Evolutionary conservation across 2,329 filamentous ascomycete genomes (phyloP), one percentile per base, ranked within the genome.

Genomic region (Aspergillus hiratsukae): DNA sequence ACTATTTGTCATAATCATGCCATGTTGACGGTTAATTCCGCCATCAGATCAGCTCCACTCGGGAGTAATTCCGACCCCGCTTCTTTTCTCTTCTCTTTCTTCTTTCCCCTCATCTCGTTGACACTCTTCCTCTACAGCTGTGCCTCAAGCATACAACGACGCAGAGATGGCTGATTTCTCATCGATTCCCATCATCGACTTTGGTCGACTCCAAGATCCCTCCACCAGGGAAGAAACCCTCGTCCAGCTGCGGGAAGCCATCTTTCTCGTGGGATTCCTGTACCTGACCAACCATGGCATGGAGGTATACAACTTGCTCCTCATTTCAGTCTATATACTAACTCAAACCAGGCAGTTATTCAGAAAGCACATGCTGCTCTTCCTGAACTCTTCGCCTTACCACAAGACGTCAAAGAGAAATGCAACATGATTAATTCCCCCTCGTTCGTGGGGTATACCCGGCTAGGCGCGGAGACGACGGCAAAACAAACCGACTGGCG

Each of bases 251-350:
- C 68, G 67, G 23, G 57, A 72, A 19, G 71, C 71, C 1, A 71
- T 73, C 23, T 73, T 73, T 51, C 53, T 67, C 3, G 70, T 72
- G 2, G 71, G 71, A 3, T 73, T 73, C 48, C 55, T 73, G 14
- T 73, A 73, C 56, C 57, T 73, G 49, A 69, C 61, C 4, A 72
- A 73, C 49, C 71, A 69, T 3, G 71, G 71, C 3, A 55, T 72
- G 4, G 71, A 72, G 61, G 71, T 70, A 56, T 31, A 21, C 5
- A 21, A 29, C 35, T 21, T n/a, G n/a, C n/a, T n/a, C n/a, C n/a
- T n/a, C n/a, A n/a, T n/a, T n/a, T n/a, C n/a, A n/a, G n/a, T n/a
- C n/a, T n/a, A n/a, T n/a, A n/a, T n/a, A n/a, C n/a, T n/a, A n/a
- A n/a, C n/a, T n/a, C n/a, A n/a, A n/a, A n/a, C n/a, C n/a, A n/a